Conservation (phyloP, 352 stramenopile species). For the Elongisporangium senticosum region DNA sequence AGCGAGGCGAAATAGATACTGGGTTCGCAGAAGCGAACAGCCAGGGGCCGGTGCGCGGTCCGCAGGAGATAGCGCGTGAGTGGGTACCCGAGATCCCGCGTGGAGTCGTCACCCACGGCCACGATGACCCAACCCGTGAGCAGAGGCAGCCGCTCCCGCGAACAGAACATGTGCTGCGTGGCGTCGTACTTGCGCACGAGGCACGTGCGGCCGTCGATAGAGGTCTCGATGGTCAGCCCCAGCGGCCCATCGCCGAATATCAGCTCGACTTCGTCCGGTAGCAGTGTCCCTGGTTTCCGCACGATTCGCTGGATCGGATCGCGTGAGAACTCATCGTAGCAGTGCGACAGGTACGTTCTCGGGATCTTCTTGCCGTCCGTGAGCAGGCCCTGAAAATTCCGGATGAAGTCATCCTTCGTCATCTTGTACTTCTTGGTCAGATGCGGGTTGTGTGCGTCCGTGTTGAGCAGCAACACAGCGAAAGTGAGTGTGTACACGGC, state of each 20-base stretch:
- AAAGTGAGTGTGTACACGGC: slow-evolving; percentile 76
- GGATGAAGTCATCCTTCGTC: slow-evolving; percentile 63
- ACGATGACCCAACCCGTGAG: slow-evolving; percentile 61
- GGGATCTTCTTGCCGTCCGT: slow-evolving; percentile 35
- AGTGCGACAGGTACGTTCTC: slow-evolving; percentile 39
- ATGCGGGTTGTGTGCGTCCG: slow-evolving; percentile 69
- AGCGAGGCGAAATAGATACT: slow-evolving; percentile 73
- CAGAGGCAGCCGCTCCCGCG: slow-evolving; percentile 17
- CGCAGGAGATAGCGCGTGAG: slow-evolving; percentile 67
- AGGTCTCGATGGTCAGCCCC: slow-evolving; percentile 75
- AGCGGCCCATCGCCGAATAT: slow-evolving; percentile 48
- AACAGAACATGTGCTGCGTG: slow-evolving; percentile 38
- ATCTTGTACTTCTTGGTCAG: slow-evolving; percentile 69
- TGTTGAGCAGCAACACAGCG: slow-evolving; percentile 75
- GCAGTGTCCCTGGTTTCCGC: slow-evolving; percentile 33
- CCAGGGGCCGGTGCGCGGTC: slow-evolving; percentile 52
- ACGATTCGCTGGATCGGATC: slow-evolving; percentile 57
- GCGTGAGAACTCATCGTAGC: slow-evolving; percentile 58
- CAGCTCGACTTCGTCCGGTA: slow-evolving; percentile 59
- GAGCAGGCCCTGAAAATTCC: slow-evolving; percentile 60
- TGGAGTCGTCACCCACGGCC: slow-evolving; percentile 64
- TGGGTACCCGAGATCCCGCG: slow-evolving; percentile 56
- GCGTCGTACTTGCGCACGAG: slow-evolving; percentile 54
- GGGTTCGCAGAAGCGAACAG: slow-evolving; percentile 71
- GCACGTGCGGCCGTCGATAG: slow-evolving; percentile 58